Evolutionary conservation across 169 alveolate genomes (phyloP), one percentile per base, ranked within the genome.

Genomic region (Cryptosporidium viatorum): DNA sequence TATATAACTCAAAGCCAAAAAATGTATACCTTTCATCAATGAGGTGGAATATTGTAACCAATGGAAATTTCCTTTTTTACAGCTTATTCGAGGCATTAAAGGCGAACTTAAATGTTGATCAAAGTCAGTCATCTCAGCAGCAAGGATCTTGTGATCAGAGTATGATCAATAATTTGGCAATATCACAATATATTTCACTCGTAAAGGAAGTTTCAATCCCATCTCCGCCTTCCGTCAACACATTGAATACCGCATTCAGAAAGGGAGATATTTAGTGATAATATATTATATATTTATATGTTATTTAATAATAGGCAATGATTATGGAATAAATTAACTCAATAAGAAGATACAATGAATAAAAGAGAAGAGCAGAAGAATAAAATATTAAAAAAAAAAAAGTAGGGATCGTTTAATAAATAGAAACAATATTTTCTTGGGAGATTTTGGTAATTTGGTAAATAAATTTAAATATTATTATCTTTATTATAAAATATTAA

Each of bases 41-140:
- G 89, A 80, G 89, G 41, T 80, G 89, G 89, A 80, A 80, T 41
- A 65, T 80, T 37, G 80, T 80, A 3, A 62, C 80, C 3, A 59
- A 80, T 39, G 89, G 89, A 1, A 80, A 80, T 62, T 80, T 41
- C 37, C 65, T 80, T 3, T 80, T 80, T 41, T 26, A 62, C 9
- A 80, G 75, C 41, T 12, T 80, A 26, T 80, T 45, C 62, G 68
- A 80, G 31, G 55, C 89, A 14, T 52, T 80, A 21, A 65, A 41
- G 55, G 18, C 21, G n/a, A 62, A 59, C 35, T 41, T 80, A 23
- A 80, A 18, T 23, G 33, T 33, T 3, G 80, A 48, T 14, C 67
- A 80, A 10, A 45, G 35, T 39, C 35, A 35, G 14, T 21, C 67
- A 9, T 41, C 48, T 41, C 48, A 41, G 48, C 55, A 48, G 14